These are phyloP conservation scores for Mariannaea elegans DNA, from an alignment of 2,329 filamentous ascomycete species.

Conservation along the genomic window DNA sequence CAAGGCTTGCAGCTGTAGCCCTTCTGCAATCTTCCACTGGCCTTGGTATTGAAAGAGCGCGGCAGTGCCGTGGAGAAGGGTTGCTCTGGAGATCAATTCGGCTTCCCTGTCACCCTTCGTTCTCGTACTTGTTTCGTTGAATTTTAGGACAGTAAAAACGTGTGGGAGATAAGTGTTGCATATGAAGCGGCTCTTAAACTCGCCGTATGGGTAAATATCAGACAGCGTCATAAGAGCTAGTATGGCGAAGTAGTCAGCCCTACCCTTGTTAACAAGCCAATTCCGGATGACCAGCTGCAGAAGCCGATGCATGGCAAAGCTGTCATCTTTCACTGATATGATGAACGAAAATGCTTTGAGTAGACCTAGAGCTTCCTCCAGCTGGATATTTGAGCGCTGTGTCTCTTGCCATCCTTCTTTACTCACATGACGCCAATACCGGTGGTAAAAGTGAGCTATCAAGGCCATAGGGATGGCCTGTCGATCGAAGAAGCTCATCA, in stretches of 20 bases:
- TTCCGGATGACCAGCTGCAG: conserved; percentile 15
- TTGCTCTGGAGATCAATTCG: too few relatives aligned
- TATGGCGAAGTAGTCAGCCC: neutral
- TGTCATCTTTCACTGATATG: neutral
- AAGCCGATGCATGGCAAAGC: conserved; percentile 24
- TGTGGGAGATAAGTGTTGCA: conserved; percentile 36
- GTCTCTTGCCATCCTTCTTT: too few relatives aligned
- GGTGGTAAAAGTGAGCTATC: conserved; percentile 27
- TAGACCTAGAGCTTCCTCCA: too few relatives aligned
- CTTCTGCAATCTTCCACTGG: too few relatives aligned
- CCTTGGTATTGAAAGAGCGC: too few relatives aligned
- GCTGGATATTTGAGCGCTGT: too few relatives aligned
- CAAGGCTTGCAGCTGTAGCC: too few relatives aligned
- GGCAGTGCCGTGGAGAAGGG: too few relatives aligned
- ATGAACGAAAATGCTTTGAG: conserved; percentile 40
- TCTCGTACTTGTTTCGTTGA: too few relatives aligned
- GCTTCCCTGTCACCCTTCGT: too few relatives aligned
- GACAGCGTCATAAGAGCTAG: conserved; percentile 32
- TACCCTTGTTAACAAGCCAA: neutral
- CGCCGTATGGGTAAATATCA: conserved; percentile 24
- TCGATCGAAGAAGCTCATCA: conserved; percentile 45
- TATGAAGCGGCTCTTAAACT: neutral
- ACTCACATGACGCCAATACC: too few relatives aligned
- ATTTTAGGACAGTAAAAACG: conserved; percentile 29
- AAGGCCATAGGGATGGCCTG: conserved; percentile 41